A percentile compares a stretch with the other conserved stretches of the same genome.
Evolutionary conservation across 2,329 filamentous ascomycete species (phyloP).

Genomic region (Beauveria scarabaeidicola): DNA sequence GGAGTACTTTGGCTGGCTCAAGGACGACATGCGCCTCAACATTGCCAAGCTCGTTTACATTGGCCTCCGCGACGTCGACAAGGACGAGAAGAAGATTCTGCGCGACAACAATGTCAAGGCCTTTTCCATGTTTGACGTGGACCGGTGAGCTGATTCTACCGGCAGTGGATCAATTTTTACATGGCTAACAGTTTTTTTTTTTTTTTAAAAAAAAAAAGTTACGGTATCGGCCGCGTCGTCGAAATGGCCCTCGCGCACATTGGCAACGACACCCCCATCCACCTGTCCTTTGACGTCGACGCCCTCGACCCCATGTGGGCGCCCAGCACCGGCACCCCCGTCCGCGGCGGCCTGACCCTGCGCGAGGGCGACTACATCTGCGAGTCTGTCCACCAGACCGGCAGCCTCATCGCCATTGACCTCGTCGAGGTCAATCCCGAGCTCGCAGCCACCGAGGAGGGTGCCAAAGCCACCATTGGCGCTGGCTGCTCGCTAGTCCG

Average conservation of each 20-base stretch:
- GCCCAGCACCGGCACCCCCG: conserved; percentile 89
- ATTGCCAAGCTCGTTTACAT: conserved; percentile 92
- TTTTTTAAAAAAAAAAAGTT: too few species aligned
- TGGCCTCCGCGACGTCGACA: conserved; percentile 83
- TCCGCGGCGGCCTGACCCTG: conserved; percentile 85
- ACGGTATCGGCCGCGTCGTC: conserved; percentile 92
- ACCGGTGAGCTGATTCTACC: conserved; percentile 49
- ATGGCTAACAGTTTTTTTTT: conserved; percentile 10
- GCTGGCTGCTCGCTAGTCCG: conserved; percentile 87
- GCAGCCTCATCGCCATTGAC: conserved; percentile 70
- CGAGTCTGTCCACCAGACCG: conserved; percentile 74
- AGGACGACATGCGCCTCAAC: conserved; percentile 60
- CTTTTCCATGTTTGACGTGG: conserved; percentile 98
- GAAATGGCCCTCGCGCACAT: conserved; percentile 98
- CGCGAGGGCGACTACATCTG: conserved; percentile 97
- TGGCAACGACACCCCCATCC: conserved; percentile 88
- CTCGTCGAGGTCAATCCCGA: conserved; percentile 75
- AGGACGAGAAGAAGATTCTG: conserved; percentile 87
- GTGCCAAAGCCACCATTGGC: conserved; percentile 76
- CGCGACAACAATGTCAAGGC: conserved; percentile 86
- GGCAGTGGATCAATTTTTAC: not conserved
- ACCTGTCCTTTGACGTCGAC: conserved; percentile 95
- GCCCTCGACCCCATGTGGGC: conserved; percentile 94
- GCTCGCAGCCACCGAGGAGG: conserved; percentile 53
- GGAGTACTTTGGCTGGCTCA: conserved; percentile 85